Base-by-base conservation (phyloP, 2,329 filamentous ascomycete genomes). In the Amesomyces nigricolor region DNA sequence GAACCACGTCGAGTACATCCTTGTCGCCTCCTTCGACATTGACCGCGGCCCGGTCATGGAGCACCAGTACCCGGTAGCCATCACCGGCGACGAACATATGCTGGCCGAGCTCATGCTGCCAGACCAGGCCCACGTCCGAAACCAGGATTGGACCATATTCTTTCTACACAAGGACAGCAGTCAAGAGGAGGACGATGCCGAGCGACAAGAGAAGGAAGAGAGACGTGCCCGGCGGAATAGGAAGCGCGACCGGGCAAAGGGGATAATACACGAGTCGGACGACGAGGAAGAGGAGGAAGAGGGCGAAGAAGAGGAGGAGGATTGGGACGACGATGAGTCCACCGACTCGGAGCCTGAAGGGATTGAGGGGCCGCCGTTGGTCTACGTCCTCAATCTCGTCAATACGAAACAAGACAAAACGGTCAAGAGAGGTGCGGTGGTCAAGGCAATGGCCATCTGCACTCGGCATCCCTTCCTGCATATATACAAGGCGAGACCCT, bases 81-180 rank as follows among this genome's bases (percentile, higher is more conserved):
- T 99, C 60, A 96, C 91, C 49, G 92, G 94, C 32, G 92, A 99
- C 69, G 94, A 99, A 74, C 88, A 95, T 66, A 97, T 97, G 91
- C 74, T 99, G 67, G 94, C 94, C 6, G 94, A 99, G 75, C 82
- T 99, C 66, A 99, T 99, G 94, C 76, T 99, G 69, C 94, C 94
- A 0, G 94, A 99, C 71, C 92, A 97, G 72, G 91, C 92, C 19
- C 94, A 99, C 73, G 85, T 94, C 58, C 83, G 94, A 39, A 92
- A 88, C 67, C 91, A 97, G 72, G 94, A 99, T 70, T 99, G 94
- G 94, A 99, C 94, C 42, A 96, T 97, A 53, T 99, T 99, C 75
- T 99, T 99, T 69, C 71, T 99, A 54, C 94, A 99, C 74, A 97
- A 97, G 70, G 94, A 99, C 70, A 89, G 86, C 3, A 91, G 84